Evolutionary conservation across 1,284 basidiomycete genomes (phyloP).

Genomic region (Leccinum subfulvum): DNA sequence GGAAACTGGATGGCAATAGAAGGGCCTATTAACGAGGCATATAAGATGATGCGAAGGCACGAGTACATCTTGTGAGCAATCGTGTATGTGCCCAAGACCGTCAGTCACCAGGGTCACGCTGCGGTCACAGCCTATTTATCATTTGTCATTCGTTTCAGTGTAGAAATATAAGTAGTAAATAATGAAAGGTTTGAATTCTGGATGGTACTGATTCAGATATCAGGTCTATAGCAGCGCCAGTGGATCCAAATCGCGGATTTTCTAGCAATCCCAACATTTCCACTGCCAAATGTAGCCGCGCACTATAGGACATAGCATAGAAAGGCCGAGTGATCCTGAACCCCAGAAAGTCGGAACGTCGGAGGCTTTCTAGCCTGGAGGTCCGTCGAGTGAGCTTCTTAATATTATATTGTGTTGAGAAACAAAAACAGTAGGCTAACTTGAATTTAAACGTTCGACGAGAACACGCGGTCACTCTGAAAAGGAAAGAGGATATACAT

Average conservation of each 20-base stretch:
- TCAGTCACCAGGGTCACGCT: background rate
- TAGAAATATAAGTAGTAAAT: background rate
- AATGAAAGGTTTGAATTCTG: background rate
- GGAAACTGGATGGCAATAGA: conserved; percentile 54
- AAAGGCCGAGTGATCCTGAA: no score
- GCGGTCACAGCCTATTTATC: background rate
- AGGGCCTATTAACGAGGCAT: conserved; percentile 35
- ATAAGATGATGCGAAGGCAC: conserved; percentile 19
- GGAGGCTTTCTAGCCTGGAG: no score
- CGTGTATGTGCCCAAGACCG: background rate
- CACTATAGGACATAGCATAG: no score
- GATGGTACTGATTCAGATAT: background rate
- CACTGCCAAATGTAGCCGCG: background rate
- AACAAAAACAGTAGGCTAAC: no score
- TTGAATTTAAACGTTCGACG: no score
- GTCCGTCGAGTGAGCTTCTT: no score
- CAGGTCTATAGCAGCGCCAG: background rate
- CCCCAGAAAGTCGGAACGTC: no score
- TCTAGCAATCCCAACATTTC: background rate
- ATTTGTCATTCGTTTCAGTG: background rate
- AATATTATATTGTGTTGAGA: no score
- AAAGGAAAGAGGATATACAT: no score
- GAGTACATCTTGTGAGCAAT: conserved; percentile 17
- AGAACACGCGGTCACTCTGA: no score
- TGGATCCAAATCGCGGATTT: background rate